Evolutionary conservation across 495 filamentous ascomycete species (phyloP), one percentile per base, ranked within the genome.

Genomic region (Aspergillus biplanus): DNA sequence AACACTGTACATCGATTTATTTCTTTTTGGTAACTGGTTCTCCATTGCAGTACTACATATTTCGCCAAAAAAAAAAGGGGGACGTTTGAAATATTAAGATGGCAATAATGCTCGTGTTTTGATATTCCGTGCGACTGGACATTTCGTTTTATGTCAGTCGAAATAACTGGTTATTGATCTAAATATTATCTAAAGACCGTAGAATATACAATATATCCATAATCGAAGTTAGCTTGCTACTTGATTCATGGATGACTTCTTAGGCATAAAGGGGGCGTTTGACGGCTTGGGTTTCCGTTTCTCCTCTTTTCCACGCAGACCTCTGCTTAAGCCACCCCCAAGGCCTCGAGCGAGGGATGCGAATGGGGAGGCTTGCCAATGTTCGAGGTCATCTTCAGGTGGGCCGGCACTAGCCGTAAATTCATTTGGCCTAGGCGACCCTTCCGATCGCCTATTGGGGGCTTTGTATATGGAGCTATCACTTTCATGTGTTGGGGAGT

Each of bases 311-410:
- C 64, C 27, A 32, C 71, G 70, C 37, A 80, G 59, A 5, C 77
- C 79, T 53, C 76, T 74, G 61, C 75, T 81, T 49, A 80, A 58
- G 9, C 79, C 79, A 34, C 75, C 75, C 13, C 78, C 80, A 42
- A 83, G 68, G 15, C 81, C 80, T 58, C 76, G 64, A 4, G 79
- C 79, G 48, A 84, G 70, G 27, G 79, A 80, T 13, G 79, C 77
- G 66, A 82, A 82, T 1, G 80, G 80, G 9, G 76, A 78, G 16
- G 71, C 71, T 13, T 78, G 73, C 80, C 78, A 80, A n/a, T 70
- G 31, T 18, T 79, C 73, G 34, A 77, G 62, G 15, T 81, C 77
- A 32, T 73, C 74, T 39, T 76, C 73, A 31, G 64, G 64, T 16
- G 73, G 73, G 12, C 67, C 69, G 31, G 66, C 64, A 18, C 56